Evolutionary conservation across 2,329 filamentous ascomycete species (phyloP).

Genomic region (Didymellaceae sp.): DNA sequence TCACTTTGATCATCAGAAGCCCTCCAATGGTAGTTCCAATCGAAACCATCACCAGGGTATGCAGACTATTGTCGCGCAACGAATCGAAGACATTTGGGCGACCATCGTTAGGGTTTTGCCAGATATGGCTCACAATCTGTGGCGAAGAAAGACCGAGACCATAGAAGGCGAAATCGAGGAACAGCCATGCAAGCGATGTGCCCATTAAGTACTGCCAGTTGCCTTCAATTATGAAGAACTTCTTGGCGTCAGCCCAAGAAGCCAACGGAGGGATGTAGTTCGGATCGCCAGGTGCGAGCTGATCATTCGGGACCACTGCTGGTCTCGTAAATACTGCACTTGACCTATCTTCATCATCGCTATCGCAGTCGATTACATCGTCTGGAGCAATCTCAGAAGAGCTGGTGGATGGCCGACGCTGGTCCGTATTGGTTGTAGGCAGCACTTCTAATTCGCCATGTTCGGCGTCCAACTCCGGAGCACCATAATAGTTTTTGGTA

Average conservation of each 20-base stretch:
- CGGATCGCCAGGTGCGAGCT: constrained; percentile 46
- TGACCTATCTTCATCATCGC: constrained; percentile 30
- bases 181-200: constrained; percentile 46
- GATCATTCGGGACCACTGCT: neutral
- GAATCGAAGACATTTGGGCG: constrained; percentile 31
- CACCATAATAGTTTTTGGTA: constrained; percentile 41
- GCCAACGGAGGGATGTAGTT: constrained; percentile 54
- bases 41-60: constrained; percentile 45
- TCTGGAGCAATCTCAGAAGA: constrained; percentile 38
- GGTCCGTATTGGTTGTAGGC: constrained; percentile 11
- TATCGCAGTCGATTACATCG: constrained; percentile 35
- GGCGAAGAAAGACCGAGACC: constrained; percentile 46
- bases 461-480: constrained; percentile 33
- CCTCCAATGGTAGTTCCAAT: constrained; percentile 42
- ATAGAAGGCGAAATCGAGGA: constrained; percentile 48
- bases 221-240: constrained; percentile 44
- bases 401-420: constrained; percentile 23
- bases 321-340: constrained; percentile 18
- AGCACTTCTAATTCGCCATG: constrained; percentile 40
- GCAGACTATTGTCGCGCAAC: constrained; percentile 38
- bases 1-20: constrained; percentile 42
- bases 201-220: constrained; percentile 49
- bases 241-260: constrained; percentile 40
- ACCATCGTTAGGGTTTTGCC: constrained; percentile 25
- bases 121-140: constrained; percentile 45